Percentiles rank a stretch among this genome's conserved stretches.
These are phyloP conservation scores for Pilaira anomala DNA, from an alignment of 192 early-diverging fungal genomes.

Conservation along the genomic window DNA sequence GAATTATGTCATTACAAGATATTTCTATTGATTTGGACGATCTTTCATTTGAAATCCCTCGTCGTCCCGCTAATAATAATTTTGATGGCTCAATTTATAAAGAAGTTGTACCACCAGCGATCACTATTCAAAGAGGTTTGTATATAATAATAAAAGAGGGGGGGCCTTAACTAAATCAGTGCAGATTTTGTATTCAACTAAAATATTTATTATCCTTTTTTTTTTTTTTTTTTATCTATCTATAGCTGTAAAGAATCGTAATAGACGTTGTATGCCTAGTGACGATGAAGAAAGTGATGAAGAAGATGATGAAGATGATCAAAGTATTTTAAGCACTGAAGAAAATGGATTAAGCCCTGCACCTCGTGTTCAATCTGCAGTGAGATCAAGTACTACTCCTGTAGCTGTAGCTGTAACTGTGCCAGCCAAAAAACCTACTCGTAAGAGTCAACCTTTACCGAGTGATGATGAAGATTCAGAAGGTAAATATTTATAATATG, in stretches of 20 bases:
- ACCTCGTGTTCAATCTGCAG: background rate
- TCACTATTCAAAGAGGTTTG: constrained; percentile 14
- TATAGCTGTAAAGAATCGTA: constrained; percentile 16
- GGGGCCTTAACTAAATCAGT: background rate
- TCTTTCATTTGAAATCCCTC: constrained; percentile 22
- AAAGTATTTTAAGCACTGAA: constrained; percentile 7
- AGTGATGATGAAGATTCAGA: constrained; percentile 31
- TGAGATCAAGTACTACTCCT: background rate
- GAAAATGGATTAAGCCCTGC: background rate
- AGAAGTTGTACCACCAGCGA: background rate
- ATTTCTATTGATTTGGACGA: constrained; percentile 22
- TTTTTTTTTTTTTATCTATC: background rate
- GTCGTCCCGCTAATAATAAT: constrained; percentile 13
- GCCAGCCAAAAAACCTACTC: constrained; percentile 9
- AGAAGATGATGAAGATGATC: constrained; percentile 18
- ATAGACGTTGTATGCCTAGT: constrained; percentile 22
- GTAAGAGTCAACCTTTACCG: constrained; percentile 23
- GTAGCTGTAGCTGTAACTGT: background rate
- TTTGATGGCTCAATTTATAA: constrained; percentile 2
- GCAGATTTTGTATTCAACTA: constrained; percentile 15
- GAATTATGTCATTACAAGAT: constrained; percentile 25
- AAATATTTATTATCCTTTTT: too few relatives aligned
- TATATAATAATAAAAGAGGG: constrained; percentile 1
- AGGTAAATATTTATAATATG: constrained; percentile 1
- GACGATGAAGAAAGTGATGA: constrained; percentile 31